Evolutionary conservation across 2,329 filamentous ascomycete species (phyloP).

Genomic region (Pseudocercospora macadamiae): DNA sequence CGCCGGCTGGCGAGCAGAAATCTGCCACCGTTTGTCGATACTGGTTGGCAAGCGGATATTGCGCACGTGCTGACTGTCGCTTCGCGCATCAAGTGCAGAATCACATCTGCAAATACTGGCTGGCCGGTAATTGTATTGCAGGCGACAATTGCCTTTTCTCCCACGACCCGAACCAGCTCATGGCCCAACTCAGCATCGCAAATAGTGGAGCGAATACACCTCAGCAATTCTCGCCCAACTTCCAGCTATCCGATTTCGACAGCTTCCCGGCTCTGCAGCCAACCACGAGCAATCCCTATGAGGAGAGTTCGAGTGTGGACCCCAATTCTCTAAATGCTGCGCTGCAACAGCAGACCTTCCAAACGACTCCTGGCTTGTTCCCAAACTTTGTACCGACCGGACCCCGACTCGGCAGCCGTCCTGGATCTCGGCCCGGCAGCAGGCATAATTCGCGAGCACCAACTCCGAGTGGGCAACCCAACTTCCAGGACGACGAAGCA

Average conservation of each 20-base stretch:
- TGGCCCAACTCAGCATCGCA: constrained; percentile 78
- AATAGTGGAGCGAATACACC: constrained; percentile 62
- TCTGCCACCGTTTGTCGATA: constrained; percentile 95
- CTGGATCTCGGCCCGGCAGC: constrained; percentile 82
- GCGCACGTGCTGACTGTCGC: constrained; percentile 90
- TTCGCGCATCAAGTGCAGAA: constrained; percentile 96
- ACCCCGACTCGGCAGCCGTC: constrained; percentile 52
- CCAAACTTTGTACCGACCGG: constrained; percentile 59
- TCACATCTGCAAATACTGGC: constrained; percentile 99
- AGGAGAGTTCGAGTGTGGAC: constrained; percentile 40
- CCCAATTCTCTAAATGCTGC: constrained; percentile 47
- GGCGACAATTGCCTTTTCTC: constrained; percentile 96
- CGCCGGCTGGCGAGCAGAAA: constrained; percentile 75
- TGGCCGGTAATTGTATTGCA: constrained; percentile 92
- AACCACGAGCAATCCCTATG: constrained; percentile 49
- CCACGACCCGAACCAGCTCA: constrained; percentile 85
- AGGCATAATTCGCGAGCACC: constrained; percentile 70
- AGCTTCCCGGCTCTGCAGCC: constrained; percentile 76
- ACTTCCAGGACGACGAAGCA: constrained; percentile 88
- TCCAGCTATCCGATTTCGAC: constrained; percentile 81
- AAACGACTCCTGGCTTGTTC: constrained; percentile 67
- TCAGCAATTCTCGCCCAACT: constrained; percentile 64
- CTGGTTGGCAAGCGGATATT: constrained; percentile 93
- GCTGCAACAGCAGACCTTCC: constrained; percentile 48
- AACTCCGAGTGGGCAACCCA: constrained; percentile 64